Evolutionary conservation across 345 rosid species (phyloP).

Genomic region (Murraya paniculata): DNA sequence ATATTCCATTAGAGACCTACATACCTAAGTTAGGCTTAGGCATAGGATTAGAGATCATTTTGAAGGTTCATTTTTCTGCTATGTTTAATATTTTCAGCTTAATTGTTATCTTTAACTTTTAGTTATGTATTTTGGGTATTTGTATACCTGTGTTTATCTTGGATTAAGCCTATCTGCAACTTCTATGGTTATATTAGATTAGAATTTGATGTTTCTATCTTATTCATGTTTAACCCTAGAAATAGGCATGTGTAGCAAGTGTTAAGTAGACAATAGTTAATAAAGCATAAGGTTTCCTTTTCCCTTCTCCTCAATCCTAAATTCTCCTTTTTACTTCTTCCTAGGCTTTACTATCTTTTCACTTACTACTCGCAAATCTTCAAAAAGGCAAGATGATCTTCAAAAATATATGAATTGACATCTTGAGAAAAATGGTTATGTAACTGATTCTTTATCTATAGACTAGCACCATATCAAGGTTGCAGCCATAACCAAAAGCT

Average conservation of each 20-base stretch:
- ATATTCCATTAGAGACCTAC: not conserved
- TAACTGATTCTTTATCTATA: not conserved
- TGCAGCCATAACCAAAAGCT: not conserved
- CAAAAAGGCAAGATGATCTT: not conserved
- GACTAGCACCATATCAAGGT: not conserved
- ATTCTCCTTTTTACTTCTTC: not conserved
- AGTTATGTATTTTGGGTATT: not conserved
- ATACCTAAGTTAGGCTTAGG: not conserved
- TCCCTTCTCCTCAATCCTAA: not conserved
- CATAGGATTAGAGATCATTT: not conserved
- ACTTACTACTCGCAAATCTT: not conserved
- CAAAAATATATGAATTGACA: not conserved
- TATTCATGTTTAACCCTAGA: not conserved
- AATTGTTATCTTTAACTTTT: not conserved
- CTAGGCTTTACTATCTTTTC: not conserved
- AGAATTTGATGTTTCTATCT: not conserved
- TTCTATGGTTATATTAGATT: not conserved
- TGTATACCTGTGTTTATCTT: not conserved
- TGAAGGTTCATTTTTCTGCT: too few relatives aligned
- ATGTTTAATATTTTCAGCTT: not conserved
- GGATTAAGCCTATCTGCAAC: not conserved
- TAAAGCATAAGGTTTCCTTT: not conserved
- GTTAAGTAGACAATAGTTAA: not conserved
- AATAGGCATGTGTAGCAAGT: not conserved
- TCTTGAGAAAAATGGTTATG: constrained; percentile 1